These are phyloP conservation scores for Candida odintsovae DNA, from an alignment of 805 yeast species.

Conservation along the genomic window DNA sequence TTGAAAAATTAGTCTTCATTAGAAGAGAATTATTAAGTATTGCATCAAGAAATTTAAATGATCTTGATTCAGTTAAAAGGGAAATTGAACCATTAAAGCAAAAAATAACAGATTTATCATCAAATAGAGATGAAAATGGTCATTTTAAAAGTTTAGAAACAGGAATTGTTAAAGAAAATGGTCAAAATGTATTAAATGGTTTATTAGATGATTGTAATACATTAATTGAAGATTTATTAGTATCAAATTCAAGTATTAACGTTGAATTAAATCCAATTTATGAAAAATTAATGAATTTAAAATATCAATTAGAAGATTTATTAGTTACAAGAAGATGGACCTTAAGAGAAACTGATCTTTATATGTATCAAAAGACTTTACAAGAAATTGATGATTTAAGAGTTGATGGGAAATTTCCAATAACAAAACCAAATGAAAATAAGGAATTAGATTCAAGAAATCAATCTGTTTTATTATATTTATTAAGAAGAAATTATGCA, in stretches of 20 bases:
- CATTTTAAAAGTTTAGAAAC: constrained; percentile 38
- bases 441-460: constrained; percentile 36
- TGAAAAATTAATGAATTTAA: constrained; percentile 55
- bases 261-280: constrained; percentile 54
- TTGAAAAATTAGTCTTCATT: constrained; percentile 53
- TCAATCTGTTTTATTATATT: constrained; percentile 60
- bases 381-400: constrained; percentile 70
- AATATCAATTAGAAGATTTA: constrained; percentile 72
- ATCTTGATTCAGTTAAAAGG: constrained; percentile 17
- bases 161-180: constrained; percentile 28
- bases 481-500: constrained; percentile 87
- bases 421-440: not conserved
- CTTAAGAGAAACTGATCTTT: constrained; percentile 90
- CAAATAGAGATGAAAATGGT: constrained; percentile 50
- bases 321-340: constrained; percentile 97
- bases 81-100: constrained; percentile 30
- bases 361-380: constrained; percentile 69
- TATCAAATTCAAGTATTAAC: constrained; percentile 37
- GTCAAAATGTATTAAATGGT: constrained; percentile 56
- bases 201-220: constrained; percentile 79
- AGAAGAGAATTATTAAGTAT: constrained; percentile 56
- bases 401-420: constrained; percentile 51
- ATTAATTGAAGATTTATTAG: constrained; percentile 61
- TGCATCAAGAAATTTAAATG: constrained; percentile 32
- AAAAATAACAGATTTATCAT: constrained; percentile 39